These are phyloP conservation scores for Paraphoma sp. DNA, from an alignment of 2,329 filamentous ascomycete genomes.

Conservation along the genomic window DNA sequence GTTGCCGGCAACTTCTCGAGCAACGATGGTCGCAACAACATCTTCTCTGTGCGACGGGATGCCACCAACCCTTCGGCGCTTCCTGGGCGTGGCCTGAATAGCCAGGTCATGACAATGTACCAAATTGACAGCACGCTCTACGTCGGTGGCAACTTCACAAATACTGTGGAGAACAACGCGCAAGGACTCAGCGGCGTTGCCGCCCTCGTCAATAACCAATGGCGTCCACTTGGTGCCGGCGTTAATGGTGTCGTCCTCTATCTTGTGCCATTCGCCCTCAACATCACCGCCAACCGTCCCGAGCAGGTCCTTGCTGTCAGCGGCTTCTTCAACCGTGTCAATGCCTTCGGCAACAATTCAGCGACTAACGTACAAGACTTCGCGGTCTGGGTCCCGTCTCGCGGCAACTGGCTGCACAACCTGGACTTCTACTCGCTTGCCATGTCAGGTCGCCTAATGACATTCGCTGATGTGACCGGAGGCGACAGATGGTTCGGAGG, in stretches of 20 bases:
- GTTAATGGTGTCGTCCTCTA: constrained; percentile 79
- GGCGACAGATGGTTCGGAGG: constrained; percentile 76
- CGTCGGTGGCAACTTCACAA: constrained; percentile 84
- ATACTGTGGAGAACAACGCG: constrained; percentile 67
- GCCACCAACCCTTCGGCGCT: constrained; percentile 67
- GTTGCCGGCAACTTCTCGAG: constrained; percentile 84
- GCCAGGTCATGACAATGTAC: constrained; percentile 75
- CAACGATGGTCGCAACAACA: constrained; percentile 68
- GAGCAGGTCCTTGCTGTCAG: constrained; percentile 81
- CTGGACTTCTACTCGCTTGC: constrained; percentile 67
- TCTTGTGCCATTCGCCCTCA: constrained; percentile 80
- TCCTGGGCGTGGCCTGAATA: constrained; percentile 78
- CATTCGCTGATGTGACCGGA: constrained; percentile 70
- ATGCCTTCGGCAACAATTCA: constrained; percentile 69
- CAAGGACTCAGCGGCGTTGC: constrained; percentile 78
- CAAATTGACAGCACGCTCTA: constrained; percentile 69
- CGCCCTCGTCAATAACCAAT: constrained; percentile 72
- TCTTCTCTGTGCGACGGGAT: constrained; percentile 70
- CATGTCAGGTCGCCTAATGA: constrained; percentile 75
- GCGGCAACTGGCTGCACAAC: constrained; percentile 86
- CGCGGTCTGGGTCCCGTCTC: constrained; percentile 89
- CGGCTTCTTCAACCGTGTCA: constrained; percentile 77
- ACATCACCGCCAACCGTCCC: constrained; percentile 70
- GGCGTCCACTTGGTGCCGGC: constrained; percentile 82
- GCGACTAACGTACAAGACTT: constrained; percentile 74